phyloP scores from a whole-genome alignment of 352 stramenopile species.

The Plasmopara halstedii region DNA sequence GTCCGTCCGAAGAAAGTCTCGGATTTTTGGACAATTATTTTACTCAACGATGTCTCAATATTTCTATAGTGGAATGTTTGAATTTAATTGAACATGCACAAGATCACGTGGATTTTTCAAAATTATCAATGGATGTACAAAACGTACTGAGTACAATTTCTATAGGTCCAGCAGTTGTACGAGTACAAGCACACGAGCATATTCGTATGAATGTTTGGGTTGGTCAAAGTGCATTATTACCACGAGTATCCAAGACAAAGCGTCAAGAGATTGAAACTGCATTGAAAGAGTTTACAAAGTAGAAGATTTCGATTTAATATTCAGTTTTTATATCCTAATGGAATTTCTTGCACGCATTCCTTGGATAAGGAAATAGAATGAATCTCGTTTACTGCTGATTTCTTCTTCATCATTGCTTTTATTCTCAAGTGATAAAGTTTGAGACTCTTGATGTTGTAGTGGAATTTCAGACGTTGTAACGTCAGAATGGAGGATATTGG shows the following conservation, averaged over 20 bases:
- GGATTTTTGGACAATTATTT: conserved; percentile 83
- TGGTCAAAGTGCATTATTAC: conserved; percentile 56
- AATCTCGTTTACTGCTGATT: conserved; percentile 51
- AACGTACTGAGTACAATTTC: conserved; percentile 22
- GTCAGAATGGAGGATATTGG: conserved; percentile 52
- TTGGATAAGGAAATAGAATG: conserved; percentile 71
- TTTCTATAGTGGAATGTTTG: conserved; percentile 38
- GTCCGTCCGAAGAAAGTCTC: conserved; percentile 81
- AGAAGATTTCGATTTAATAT: too few species aligned
- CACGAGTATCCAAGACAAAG: conserved; percentile 67
- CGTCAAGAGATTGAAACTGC: conserved; percentile 46
- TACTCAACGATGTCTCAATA: conserved; percentile 58
- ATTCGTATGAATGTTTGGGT: conserved; percentile 75
- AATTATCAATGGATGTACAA: conserved; percentile 33
- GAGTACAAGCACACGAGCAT: conserved; percentile 27
- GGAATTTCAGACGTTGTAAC: too few species aligned
- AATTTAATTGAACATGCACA: conserved; percentile 37
- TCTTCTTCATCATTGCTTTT: conserved; percentile 12
- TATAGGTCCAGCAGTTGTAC: conserved; percentile 54
- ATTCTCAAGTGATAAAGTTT: conserved; percentile 2
- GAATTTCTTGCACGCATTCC: conserved; percentile 35
- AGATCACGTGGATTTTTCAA: conserved; percentile 45
- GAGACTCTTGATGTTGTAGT: too few species aligned
- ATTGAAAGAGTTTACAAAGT: conserved; percentile 9
- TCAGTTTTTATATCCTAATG: too few species aligned